These are phyloP conservation scores for Avena atlantica DNA, from an alignment of 176 grass and related monocot species.

Conservation along the genomic window DNA sequence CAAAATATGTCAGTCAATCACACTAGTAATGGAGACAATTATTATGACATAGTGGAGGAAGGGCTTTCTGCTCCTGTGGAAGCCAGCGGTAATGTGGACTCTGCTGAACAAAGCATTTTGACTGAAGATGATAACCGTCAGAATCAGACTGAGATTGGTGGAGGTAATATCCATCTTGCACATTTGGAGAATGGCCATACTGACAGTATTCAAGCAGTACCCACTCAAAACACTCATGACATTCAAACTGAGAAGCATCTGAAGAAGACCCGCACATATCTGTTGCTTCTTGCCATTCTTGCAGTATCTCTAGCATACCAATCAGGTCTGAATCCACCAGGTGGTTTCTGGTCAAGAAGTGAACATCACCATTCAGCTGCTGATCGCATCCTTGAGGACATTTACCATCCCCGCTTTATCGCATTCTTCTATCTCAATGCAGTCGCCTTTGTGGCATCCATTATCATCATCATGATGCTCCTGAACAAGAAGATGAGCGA, in stretches of 20 bases:
- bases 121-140: background rate
- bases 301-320: conserved; percentile 55
- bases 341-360: conserved; percentile 41
- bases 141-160: background rate
- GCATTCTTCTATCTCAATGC: conserved; percentile 38
- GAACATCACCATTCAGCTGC: conserved; percentile 23
- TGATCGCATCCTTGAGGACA: conserved; percentile 52
- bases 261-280: conserved; percentile 41
- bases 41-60: background rate
- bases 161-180: background rate
- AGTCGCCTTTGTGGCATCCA: conserved; percentile 43
- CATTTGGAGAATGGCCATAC: background rate
- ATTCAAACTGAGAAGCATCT: conserved; percentile 35
- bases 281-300: conserved; percentile 56
- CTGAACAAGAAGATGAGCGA: conserved; percentile 34
- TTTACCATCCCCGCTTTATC: conserved; percentile 31
- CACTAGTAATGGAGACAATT: background rate
- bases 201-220: background rate
- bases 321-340: conserved; percentile 58
- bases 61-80: background rate
- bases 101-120: background rate
- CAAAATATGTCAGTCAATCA: background rate
- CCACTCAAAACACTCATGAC: background rate
- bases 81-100: background rate
- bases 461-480: conserved; percentile 52